A percentile compares a stretch with the other conserved stretches of the same genome.
Evolutionary conservation across 2,329 filamentous ascomycete genomes (phyloP).

Genomic region (Alternaria ethzedia): DNA sequence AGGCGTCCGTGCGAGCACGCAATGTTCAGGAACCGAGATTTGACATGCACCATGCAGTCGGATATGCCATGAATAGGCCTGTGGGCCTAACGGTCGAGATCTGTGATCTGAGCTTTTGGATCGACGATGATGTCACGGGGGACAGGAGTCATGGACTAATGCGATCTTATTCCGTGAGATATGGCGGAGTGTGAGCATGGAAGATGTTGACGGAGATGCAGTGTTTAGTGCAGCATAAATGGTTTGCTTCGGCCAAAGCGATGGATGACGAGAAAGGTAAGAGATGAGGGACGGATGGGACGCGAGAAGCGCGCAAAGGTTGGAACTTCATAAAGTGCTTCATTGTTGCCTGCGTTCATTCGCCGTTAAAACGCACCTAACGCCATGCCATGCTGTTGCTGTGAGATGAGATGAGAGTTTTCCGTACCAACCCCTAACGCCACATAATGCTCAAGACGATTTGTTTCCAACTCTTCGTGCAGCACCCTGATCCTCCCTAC

Average conservation of each 20-base stretch:
- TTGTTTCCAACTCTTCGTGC: background rate
- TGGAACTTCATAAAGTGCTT: background rate
- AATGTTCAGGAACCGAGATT: background rate
- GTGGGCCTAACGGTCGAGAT: background rate
- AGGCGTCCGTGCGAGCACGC: background rate
- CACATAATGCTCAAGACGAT: background rate
- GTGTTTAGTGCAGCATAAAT: background rate
- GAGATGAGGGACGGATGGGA: background rate
- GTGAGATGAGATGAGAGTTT: background rate
- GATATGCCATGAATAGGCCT: background rate
- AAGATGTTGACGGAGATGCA: background rate
- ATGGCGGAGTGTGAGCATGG: background rate
- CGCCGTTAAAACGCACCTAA: background rate
- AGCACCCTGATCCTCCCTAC: background rate
- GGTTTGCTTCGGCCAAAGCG: background rate
- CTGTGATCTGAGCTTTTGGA: background rate
- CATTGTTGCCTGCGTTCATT: background rate
- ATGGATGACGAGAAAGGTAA: background rate
- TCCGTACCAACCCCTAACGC: background rate
- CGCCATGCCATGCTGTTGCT: background rate
- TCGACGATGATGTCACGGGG: background rate
- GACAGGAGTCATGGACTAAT: background rate
- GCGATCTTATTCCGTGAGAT: background rate
- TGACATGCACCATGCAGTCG: background rate
- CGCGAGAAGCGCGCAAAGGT: background rate